These are phyloP conservation scores for Poronia punctata DNA, from an alignment of 495 filamentous ascomycete species.

Conservation along the genomic window DNA sequence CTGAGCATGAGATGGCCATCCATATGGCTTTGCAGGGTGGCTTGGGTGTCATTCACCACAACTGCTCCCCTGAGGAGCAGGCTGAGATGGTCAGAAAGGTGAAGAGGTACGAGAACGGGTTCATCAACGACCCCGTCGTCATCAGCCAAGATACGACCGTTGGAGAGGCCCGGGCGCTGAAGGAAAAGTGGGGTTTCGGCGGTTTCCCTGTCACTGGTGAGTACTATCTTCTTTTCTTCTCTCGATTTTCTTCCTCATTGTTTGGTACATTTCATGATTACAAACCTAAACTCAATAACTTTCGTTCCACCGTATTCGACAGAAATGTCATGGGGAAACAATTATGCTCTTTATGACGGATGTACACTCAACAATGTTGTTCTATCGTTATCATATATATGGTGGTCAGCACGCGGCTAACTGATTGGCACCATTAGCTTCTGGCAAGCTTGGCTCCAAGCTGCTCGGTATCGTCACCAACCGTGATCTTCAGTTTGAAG, in stretches of 20 bases:
- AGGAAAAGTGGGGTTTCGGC: constrained; percentile 97
- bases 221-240: constrained; percentile 30
- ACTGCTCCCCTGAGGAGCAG: constrained; percentile 90
- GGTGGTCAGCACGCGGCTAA: constrained; percentile 18
- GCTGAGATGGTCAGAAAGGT: constrained; percentile 99
- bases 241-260: constrained; percentile 23
- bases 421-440: constrained; percentile 50
- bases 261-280: constrained; percentile 70
- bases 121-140: constrained; percentile 94
- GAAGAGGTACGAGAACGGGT: constrained; percentile 98
- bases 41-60: constrained; percentile 97
- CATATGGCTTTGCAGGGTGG: constrained; percentile 97
- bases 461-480: constrained; percentile 95
- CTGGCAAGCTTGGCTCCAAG: constrained; percentile 86
- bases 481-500: constrained; percentile 93
- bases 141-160: constrained; percentile 83
- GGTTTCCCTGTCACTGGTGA: constrained; percentile 98
- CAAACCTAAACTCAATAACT: constrained; percentile 74
- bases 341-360: constrained; percentile 42
- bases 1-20: constrained; percentile 98
- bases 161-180: constrained; percentile 82
- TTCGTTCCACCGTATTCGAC: constrained; percentile 99
- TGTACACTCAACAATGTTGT: constrained; percentile 18
- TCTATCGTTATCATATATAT: constrained; percentile 25
- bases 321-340: constrained; percentile 78